Base-by-base conservation (phyloP, 176 grass and related monocot species). In the Bromus sterilis region DNA sequence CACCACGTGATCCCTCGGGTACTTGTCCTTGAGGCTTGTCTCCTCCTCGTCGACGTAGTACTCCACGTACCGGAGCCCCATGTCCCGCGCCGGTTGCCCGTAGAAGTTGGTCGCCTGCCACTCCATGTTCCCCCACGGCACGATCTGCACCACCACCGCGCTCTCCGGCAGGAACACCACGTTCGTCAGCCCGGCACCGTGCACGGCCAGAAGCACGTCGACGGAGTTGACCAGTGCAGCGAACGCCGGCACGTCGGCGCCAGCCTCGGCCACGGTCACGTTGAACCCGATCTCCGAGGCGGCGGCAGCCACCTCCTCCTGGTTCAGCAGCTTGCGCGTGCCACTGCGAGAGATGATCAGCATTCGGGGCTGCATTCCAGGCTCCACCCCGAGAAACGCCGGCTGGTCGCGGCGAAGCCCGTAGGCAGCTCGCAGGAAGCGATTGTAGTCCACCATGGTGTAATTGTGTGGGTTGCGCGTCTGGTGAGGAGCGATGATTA, bases 51-150 rank as follows among this genome's bases (percentile, higher is more conserved):
- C 32, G 4, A 97, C 53, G 71, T 87, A 93, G 79, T 97, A 97
- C 74, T 93, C 91, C 5, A 97, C 74, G 37, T 93, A 93, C 44
- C 88, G 84, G 26, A 93, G 91, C 55, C 75, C 60, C 94, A 97
- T 91, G 18, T 74, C 89, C 5, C 18, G 68, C 20, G 91, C 84
- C 7, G 88, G 86, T 4, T 71, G 35, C 4, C 64, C 94, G 61
- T 81, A 93, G 57, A 91, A 91, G 66, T 89, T 87, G 78, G 80
- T 93, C 6, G 94, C 88, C 83, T 82, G 75, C 88, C 94, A 90
- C 34, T 97, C 91, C 91, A 97, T 90, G 59, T 89, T 84, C 16
- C 94, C 94, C 94, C 90, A 93, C 33, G 94, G 94, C 49, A 97
- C 88, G 11, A 97, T 75, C 86, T 97, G 94, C 36, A 97, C 37